These are phyloP conservation scores for Amanita rimosa DNA, from an alignment of 768 basidiomycete genomes.

Conservation along the genomic window DNA sequence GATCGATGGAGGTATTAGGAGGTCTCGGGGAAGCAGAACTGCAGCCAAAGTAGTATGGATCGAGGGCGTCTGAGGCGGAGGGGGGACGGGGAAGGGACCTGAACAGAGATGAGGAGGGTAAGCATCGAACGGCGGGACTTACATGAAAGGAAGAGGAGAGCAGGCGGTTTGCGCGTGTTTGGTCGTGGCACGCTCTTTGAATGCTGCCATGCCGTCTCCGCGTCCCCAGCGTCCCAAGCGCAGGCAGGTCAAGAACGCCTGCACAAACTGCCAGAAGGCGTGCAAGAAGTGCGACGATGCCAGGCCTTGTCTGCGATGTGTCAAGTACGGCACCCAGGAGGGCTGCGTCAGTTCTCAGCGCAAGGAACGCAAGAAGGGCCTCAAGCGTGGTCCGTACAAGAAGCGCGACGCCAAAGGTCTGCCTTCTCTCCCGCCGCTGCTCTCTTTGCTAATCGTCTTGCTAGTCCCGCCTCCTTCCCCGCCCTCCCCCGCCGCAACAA, in stretches of 20 bases:
- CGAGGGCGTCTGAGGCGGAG: constrained; percentile 72
- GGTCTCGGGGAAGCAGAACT: constrained; percentile 63
- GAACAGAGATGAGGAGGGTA: constrained; percentile 21
- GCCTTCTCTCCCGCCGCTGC: constrained; percentile 19
- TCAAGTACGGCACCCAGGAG: constrained; percentile 81
- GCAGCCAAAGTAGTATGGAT: constrained; percentile 81
- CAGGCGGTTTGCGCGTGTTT: constrained; percentile 9
- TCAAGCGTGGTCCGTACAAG: constrained; percentile 88
- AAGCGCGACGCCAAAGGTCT: constrained; percentile 87
- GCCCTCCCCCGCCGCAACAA: constrained; percentile 24
- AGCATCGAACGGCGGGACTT: constrained; percentile 21
- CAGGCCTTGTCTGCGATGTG: constrained; percentile 85
- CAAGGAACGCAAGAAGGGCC: constrained; percentile 85
- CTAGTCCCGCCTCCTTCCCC: constrained; percentile 32
- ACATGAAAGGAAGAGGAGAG: constrained; percentile 9
- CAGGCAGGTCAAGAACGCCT: constrained; percentile 84
- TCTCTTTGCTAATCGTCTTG: constrained; percentile 16
- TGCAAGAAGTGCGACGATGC: constrained; percentile 92
- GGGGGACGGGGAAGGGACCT: constrained; percentile 50
- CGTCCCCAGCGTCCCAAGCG: constrained; percentile 63
- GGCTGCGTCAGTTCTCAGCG: constrained; percentile 85
- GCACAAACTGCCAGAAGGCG: constrained; percentile 84
- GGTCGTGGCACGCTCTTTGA: constrained; percentile 3
- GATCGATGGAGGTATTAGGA: constrained; percentile 62
- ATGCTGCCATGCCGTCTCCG: constrained; percentile 34